phyloP scores from a whole-genome alignment of 192 early-diverging fungal genomes.

The Umbelopsis isabellina region DNA sequence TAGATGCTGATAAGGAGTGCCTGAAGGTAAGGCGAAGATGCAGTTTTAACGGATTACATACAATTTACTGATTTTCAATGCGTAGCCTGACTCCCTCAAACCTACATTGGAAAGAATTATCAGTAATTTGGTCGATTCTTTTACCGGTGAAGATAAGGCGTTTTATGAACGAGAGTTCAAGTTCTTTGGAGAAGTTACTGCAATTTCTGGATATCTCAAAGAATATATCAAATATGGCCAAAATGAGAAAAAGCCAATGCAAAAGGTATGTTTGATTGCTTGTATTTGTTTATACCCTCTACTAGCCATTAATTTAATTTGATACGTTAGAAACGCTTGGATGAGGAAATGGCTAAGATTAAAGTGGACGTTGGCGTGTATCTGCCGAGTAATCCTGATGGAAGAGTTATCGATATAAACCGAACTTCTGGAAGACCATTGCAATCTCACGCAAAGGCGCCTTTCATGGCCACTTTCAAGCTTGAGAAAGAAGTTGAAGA shows the following conservation, averaged over 20 bases:
- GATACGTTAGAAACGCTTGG: constrained; percentile 78
- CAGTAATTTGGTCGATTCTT: constrained; percentile 69
- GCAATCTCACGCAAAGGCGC: constrained; percentile 98
- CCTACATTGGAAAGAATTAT: constrained; percentile 89
- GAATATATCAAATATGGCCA: constrained; percentile 89
- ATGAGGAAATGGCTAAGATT: constrained; percentile 96
- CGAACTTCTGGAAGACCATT: constrained; percentile 91
- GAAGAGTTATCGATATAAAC: constrained; percentile 93
- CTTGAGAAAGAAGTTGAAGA: constrained; percentile 65
- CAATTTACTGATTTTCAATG: neutral
- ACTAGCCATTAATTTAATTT: neutral
- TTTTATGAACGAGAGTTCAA: constrained; percentile 97
- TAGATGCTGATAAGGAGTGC: constrained; percentile 58
- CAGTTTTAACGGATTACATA: neutral
- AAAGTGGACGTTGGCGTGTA: constrained; percentile 96
- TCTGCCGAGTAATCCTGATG: constrained; percentile 96
- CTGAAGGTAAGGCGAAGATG: constrained; percentile 23
- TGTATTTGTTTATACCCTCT: neutral
- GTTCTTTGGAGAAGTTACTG: constrained; percentile 95
- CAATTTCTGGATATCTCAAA: constrained; percentile 97
- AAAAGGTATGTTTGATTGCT: constrained; percentile 58
- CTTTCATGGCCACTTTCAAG: constrained; percentile 98
- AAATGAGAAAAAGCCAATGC: constrained; percentile 75
- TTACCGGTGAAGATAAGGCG: constrained; percentile 85
- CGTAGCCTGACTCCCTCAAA: constrained; percentile 82